These are phyloP conservation scores for Echinochloa phyllopogon DNA, from an alignment of 176 grass and related monocot species.

Conservation along the genomic window DNA sequence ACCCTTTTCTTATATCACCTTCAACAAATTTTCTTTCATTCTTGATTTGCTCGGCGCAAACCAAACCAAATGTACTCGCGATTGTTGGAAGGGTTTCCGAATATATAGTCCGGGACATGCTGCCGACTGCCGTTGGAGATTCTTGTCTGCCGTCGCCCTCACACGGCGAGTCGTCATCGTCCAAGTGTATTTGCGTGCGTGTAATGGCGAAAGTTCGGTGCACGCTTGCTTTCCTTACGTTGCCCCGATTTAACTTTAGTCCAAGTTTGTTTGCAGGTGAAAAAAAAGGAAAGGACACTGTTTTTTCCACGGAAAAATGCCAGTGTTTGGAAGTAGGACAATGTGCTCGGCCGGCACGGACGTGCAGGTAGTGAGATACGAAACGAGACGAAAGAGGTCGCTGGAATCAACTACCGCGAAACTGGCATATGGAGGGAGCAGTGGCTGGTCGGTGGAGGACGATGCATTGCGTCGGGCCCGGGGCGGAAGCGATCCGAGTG, in stretches of 20 bases:
- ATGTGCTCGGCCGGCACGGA: not conserved
- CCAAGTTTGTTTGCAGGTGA: not conserved
- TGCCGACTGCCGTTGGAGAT: constrained; percentile 27
- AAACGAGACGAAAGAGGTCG: not conserved
- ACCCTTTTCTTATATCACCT: too few species aligned
- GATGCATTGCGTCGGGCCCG: not conserved
- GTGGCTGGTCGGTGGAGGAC: not conserved
- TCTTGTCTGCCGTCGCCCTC: not conserved
- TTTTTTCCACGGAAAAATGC: not conserved
- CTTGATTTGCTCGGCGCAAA: not conserved
- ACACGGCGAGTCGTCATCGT: not conserved
- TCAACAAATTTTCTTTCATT: too few species aligned
- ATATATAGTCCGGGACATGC: not conserved
- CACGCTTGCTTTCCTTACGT: not conserved
- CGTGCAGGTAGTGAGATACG: not conserved
- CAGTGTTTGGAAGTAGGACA: not conserved
- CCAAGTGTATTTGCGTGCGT: not conserved
- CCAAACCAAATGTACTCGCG: not conserved
- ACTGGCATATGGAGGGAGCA: not conserved
- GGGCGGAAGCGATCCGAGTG: not conserved
- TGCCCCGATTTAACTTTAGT: not conserved
- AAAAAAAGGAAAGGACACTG: not conserved
- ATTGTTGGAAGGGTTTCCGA: not conserved
- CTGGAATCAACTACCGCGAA: not conserved
- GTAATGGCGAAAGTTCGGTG: not conserved